Conservation (phyloP, 768 basidiomycete species). For the Mycena belliarum region DNA sequence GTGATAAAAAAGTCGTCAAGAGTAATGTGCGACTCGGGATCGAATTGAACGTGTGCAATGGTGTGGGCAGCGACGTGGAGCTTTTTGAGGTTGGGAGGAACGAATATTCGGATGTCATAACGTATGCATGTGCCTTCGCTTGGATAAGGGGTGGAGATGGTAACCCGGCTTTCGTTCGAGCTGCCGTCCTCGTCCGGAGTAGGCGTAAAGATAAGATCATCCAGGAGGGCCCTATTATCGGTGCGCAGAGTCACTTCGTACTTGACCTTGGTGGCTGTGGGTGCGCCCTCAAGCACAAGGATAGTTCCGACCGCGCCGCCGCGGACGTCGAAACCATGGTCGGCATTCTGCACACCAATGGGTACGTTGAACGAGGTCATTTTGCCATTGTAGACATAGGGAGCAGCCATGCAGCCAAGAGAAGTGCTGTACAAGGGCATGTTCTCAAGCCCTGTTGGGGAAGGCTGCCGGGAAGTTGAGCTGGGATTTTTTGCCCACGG, state of each 20-base stretch:
- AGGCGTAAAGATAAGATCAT: slow-evolving; percentile 37
- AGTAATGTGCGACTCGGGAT: slow-evolving; percentile 40
- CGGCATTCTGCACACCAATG: slow-evolving; percentile 33
- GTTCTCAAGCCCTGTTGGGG: slow-evolving; percentile 52
- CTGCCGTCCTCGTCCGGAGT: slow-evolving; percentile 36
- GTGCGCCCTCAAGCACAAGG: slow-evolving; percentile 43
- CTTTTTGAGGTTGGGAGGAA: slow-evolving; percentile 51
- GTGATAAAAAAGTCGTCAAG: slow-evolving; percentile 48
- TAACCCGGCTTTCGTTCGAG: slow-evolving; percentile 37
- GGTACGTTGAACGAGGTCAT: slow-evolving; percentile 40
- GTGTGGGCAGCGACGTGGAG: slow-evolving; percentile 48
- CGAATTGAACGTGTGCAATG: slow-evolving; percentile 50
- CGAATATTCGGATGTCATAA: slow-evolving; percentile 52
- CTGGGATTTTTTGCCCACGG: background rate
- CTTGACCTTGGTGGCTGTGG: slow-evolving; percentile 42
- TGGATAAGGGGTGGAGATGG: slow-evolving; percentile 38
- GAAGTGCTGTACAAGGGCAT: slow-evolving; percentile 58
- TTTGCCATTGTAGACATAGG: slow-evolving; percentile 45
- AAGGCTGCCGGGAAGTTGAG: slow-evolving; percentile 34
- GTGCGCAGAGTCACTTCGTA: slow-evolving; percentile 52
- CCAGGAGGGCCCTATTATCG: slow-evolving; percentile 40
- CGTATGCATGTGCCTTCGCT: slow-evolving; percentile 45
- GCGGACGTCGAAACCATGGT: slow-evolving; percentile 48
- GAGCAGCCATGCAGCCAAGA: slow-evolving; percentile 48
- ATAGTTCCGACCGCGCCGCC: slow-evolving; percentile 55